A percentile compares a stretch with the other conserved stretches of the same genome.
Evolutionary conservation across 2,329 filamentous ascomycete species (phyloP).

Genomic region (Aspergillus sp.): DNA sequence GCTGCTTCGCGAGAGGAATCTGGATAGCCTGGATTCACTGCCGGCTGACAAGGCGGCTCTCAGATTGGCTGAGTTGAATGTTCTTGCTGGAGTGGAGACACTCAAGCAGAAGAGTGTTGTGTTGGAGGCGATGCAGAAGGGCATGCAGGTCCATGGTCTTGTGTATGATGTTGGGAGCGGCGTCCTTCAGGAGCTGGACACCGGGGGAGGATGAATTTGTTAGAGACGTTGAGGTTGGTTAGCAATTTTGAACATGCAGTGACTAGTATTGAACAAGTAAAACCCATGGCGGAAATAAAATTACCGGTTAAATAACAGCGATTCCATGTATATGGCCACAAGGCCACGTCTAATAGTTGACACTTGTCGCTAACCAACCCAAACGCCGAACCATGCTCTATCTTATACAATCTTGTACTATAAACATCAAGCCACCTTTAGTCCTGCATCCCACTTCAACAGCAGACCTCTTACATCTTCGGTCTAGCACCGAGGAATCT

Average conservation of each 20-base stretch:
- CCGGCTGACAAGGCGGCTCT: constrained; percentile 51
- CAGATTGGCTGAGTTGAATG: constrained; percentile 74
- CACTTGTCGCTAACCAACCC: neutral
- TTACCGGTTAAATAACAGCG: too few species aligned
- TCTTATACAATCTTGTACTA: neutral
- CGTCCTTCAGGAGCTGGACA: constrained; percentile 54
- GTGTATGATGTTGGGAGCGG: constrained; percentile 67
- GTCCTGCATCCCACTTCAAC: neutral
- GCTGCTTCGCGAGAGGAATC: constrained; percentile 54
- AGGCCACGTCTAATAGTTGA: too few species aligned
- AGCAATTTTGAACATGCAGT: neutral
- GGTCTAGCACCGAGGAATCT: constrained; percentile 50
- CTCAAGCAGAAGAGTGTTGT: constrained; percentile 69
- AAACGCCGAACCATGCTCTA: neutral
- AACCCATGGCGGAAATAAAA: too few species aligned
- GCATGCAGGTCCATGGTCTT: constrained; percentile 73
- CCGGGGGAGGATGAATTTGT: constrained; percentile 41
- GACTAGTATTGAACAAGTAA: too few species aligned
- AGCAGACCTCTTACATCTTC: constrained; percentile 7
- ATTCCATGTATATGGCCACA: too few species aligned
- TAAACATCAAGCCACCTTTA: neutral
- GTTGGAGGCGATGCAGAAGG: constrained; percentile 70
- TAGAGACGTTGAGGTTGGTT: constrained; percentile 26
- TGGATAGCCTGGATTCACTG: constrained; percentile 50
- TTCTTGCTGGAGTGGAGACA: constrained; percentile 65